Base-by-base conservation (phyloP, 106 monocot species). In the Dendrobium officinale region DNA sequence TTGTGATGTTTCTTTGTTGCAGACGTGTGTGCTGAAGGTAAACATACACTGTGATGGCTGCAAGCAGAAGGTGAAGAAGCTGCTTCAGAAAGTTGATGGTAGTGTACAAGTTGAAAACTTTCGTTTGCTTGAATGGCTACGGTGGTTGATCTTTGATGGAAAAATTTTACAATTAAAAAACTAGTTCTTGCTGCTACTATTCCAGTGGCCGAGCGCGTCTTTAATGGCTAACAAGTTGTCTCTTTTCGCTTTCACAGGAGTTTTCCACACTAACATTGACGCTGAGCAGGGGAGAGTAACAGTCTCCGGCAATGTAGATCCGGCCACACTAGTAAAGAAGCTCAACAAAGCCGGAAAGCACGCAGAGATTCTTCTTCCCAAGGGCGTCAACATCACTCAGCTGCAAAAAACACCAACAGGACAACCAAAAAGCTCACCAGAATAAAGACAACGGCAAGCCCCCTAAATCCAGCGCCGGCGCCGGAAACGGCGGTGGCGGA, bases 1-100 rank as follows among this genome's bases (percentile, higher is more conserved):
- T 51, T 51, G 20, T 43, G 44, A 47, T 77, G 9, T 54, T 4
- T 61, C 3, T 42, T 48, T 29, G 29, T 76, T 79, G 81, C 84
- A 92, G 92, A 89, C 85, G 26, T 92, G 87, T 82, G 78, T 87
- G 42, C 84, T 92, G 44, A 92, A 92, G 80, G 92, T 92, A 78
- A 87, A 87, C 86, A 92, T 92, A 64, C 89, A 92, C 82, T 92
- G 92, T 79, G 92, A 92, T 78, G 92, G 92, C 37, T 92, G 92
- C 80, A 92, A 89, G 84, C 89, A 92, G 82, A 89, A 92, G 80
- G 92, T 92, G 75, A 92, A 87, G 84, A 92, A 92, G 72, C 77
- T 92, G 37, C 87, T 92, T 58, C 89, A 87, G 59, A 92, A 92
- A 79, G 83, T 92, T 75, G 92, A 92, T 73, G 92, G 92, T 92